Conservation (phyloP, 306 rosid species). For the Cicer arietinum region DNA sequence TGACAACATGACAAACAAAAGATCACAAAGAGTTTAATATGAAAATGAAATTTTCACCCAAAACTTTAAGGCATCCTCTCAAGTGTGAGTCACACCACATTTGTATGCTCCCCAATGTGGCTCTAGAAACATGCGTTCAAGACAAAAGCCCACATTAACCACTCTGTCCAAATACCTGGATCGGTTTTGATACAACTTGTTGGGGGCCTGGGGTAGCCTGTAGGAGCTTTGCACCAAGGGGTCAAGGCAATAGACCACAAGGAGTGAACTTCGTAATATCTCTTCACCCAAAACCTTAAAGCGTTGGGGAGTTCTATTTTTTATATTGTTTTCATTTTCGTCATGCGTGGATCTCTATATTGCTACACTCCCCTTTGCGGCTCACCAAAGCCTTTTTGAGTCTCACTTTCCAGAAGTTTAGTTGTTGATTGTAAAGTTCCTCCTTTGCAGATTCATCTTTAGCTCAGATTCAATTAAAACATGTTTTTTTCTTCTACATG, state of each 20-base stretch:
- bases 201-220: neutral
- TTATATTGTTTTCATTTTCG: too few species aligned
- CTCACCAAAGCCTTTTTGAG: neutral
- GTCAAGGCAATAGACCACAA: neutral
- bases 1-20: neutral
- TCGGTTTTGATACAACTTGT: neutral
- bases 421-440: neutral
- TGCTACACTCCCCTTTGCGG: neutral
- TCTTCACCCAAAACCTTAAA: neutral
- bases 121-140: neutral
- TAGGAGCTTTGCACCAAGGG: too few species aligned
- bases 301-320: neutral
- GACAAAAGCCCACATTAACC: neutral
- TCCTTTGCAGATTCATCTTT: neutral
- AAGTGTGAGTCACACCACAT: neutral
- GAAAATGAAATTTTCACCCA: neutral
- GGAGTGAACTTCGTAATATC: neutral
- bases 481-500: conserved; percentile 11
- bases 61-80: neutral
- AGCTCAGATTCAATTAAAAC: conserved; percentile 1
- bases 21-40: neutral
- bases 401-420: conserved; percentile 7
- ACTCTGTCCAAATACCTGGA: neutral
- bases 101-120: neutral
- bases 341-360: neutral